Conservation (phyloP, 2,329 filamentous ascomycete species). For the Leptographium galeiforme region DNA sequence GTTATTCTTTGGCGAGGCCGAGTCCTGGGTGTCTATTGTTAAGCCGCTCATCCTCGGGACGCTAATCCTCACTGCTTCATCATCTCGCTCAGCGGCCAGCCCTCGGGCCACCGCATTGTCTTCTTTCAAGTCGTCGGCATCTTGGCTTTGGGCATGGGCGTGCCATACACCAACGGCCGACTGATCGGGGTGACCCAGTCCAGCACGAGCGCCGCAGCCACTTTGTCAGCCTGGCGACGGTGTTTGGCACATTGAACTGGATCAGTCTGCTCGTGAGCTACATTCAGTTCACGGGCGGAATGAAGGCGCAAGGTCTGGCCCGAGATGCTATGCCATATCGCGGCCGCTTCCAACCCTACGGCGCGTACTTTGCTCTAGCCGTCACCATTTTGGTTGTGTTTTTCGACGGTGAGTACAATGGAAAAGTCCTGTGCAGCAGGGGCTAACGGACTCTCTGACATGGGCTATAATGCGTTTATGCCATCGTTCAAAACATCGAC, state of each 20-base stretch:
- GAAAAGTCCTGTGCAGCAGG: too few relatives aligned
- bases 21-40: slow-evolving; percentile 65
- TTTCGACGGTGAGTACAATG: too few relatives aligned
- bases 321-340: too few relatives aligned
- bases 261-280: slow-evolving; percentile 57
- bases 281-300: slow-evolving; percentile 56
- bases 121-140: slow-evolving; percentile 58
- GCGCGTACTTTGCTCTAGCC: too few relatives aligned
- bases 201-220: slow-evolving; percentile 62
- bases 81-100: slow-evolving; percentile 51
- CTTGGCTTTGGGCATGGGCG: slow-evolving; percentile 57
- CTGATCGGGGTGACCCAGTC: slow-evolving; percentile 56
- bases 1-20: slow-evolving; percentile 53
- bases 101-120: slow-evolving; percentile 53
- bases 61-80: slow-evolving; percentile 65
- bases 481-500: too few relatives aligned
- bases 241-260: slow-evolving; percentile 62
- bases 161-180: slow-evolving; percentile 51
- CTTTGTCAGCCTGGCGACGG: slow-evolving; percentile 57
- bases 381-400: too few relatives aligned
- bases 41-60: slow-evolving; percentile 53
- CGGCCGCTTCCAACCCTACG: too few relatives aligned
- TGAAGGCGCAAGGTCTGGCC: slow-evolving; percentile 36
- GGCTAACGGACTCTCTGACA: too few relatives aligned
- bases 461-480: too few relatives aligned